Conservation (phyloP, 2,329 filamentous ascomycete species). For the Escovopsis weberi region DNA sequence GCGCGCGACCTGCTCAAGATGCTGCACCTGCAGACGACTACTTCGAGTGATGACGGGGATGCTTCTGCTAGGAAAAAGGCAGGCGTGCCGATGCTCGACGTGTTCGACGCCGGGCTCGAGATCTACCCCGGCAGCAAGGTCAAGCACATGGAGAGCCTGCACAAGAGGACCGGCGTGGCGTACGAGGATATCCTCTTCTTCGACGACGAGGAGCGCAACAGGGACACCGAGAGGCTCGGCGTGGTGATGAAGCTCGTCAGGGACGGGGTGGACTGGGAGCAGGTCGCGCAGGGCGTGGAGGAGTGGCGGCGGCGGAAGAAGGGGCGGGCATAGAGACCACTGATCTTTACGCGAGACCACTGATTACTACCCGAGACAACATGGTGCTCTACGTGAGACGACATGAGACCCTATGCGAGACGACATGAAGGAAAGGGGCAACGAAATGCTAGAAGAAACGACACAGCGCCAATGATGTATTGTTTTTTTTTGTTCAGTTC, state of each 20-base stretch:
- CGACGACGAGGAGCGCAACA: slow-evolving; percentile 78
- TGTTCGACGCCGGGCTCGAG: slow-evolving; percentile 47
- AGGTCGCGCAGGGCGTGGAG: slow-evolving; percentile 65
- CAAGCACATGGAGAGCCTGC: slow-evolving; percentile 65
- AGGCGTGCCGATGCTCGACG: slow-evolving; percentile 35
- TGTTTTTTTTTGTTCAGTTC: no score
- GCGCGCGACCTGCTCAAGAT: slow-evolving; percentile 68
- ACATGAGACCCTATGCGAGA: no score
- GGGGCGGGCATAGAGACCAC: slow-evolving; percentile 10
- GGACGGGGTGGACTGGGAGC: slow-evolving; percentile 62
- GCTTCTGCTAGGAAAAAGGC: slow-evolving; percentile 12
- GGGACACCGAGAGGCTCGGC: slow-evolving; percentile 64
- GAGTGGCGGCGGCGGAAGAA: slow-evolving; percentile 67
- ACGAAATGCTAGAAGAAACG: no score
- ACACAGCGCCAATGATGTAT: no score
- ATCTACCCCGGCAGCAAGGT: slow-evolving; percentile 70
- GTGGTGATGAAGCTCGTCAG: slow-evolving; percentile 73
- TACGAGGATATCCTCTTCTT: slow-evolving; percentile 91
- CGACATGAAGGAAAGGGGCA: no score
- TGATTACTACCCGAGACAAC: no score
- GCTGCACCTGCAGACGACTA: slow-evolving; percentile 40
- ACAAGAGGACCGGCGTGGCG: slow-evolving; percentile 52
- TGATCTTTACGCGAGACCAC: no score
- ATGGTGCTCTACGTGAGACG: no score
- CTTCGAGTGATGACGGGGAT: slow-evolving; percentile 7